phyloP scores from a whole-genome alignment of 257 asterid species.

The Nicotiana tomentosiformis region DNA sequence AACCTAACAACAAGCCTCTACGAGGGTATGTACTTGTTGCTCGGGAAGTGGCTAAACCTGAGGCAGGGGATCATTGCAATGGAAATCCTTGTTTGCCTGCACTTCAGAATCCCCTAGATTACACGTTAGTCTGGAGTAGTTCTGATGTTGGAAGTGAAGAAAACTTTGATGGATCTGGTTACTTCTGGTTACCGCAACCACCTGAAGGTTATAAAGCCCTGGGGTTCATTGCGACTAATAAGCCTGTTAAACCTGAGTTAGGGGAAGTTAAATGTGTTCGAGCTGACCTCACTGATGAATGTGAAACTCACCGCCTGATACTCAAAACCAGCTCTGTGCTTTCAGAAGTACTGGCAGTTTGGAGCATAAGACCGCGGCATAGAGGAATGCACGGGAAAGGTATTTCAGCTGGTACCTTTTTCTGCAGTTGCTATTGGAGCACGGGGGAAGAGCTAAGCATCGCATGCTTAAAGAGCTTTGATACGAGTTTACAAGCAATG shows the following conservation, averaged over 20 bases:
- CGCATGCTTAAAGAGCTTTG: conserved; percentile 70
- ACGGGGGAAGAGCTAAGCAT: conserved; percentile 38
- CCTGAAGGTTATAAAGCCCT: conserved; percentile 68
- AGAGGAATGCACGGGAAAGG: conserved; percentile 72
- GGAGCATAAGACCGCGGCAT: conserved; percentile 55
- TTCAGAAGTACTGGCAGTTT: conserved; percentile 38
- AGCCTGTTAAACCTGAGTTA: conserved; percentile 53
- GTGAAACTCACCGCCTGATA: conserved; percentile 44
- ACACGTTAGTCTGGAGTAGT: conserved; percentile 65
- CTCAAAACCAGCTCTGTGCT: conserved; percentile 33
- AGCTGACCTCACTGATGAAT: conserved; percentile 58
- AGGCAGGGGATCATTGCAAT: conserved; percentile 14
- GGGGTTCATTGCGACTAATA: conserved; percentile 65
- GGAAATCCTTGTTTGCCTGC: conserved; percentile 30
- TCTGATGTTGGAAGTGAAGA: conserved; percentile 50
- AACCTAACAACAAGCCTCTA: conserved; percentile 62
- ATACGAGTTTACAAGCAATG: conserved; percentile 55
- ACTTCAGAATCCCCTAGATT: conserved; percentile 57
- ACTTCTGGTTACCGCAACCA: conserved; percentile 75
- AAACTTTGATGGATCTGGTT: conserved; percentile 40
- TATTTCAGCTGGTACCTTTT: conserved; percentile 65
- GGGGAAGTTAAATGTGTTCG: conserved; percentile 69
- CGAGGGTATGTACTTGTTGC: conserved; percentile 78
- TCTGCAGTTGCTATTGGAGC: conserved; percentile 39
- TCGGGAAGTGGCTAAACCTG: conserved; percentile 28